Evolutionary conservation across 2,329 filamentous ascomycete genomes (phyloP).

Genomic region (Penicillium sp.): DNA sequence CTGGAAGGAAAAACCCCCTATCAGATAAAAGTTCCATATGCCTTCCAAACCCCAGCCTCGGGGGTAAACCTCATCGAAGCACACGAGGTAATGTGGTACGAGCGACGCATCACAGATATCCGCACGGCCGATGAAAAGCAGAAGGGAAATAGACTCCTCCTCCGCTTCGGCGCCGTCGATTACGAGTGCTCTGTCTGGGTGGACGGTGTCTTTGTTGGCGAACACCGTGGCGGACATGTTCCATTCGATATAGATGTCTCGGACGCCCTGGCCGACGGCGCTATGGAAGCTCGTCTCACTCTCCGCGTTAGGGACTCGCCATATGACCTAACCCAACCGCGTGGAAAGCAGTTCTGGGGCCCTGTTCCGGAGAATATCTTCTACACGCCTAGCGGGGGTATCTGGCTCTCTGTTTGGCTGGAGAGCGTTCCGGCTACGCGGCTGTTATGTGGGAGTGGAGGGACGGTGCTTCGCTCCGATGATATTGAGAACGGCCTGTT

Average conservation of each 20-base stretch:
- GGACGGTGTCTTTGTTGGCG: conserved; percentile 52
- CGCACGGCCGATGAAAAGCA: conserved; percentile 45
- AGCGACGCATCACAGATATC: conserved; percentile 53
- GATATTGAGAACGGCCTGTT: conserved; percentile 54
- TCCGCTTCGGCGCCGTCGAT: conserved; percentile 53
- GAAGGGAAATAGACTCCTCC: conserved; percentile 36
- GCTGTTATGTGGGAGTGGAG: conserved; percentile 57
- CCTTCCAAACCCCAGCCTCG: conserved; percentile 63
- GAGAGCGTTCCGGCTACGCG: conserved; percentile 53
- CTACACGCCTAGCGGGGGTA: conserved; percentile 69
- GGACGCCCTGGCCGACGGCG: conserved; percentile 14
- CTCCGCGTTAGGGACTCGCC: conserved; percentile 63
- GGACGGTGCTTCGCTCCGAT: conserved; percentile 59
- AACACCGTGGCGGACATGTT: conserved; percentile 61
- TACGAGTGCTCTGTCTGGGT: conserved; percentile 55
- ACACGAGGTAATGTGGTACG: conserved; percentile 68
- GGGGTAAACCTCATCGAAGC: conserved; percentile 61
- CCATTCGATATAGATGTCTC: conserved; percentile 62
- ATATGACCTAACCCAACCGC: conserved; percentile 61
- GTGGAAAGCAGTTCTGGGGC: conserved; percentile 67
- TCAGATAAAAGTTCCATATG: conserved; percentile 62
- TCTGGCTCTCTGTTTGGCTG: conserved; percentile 74
- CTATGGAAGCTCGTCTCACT: conserved; percentile 46
- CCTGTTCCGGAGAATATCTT: conserved; percentile 57
- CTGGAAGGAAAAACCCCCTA: conserved; percentile 38